Evolutionary conservation across 176 grass and related monocot genomes (phyloP).

Genomic region (Thalia dealbata): DNA sequence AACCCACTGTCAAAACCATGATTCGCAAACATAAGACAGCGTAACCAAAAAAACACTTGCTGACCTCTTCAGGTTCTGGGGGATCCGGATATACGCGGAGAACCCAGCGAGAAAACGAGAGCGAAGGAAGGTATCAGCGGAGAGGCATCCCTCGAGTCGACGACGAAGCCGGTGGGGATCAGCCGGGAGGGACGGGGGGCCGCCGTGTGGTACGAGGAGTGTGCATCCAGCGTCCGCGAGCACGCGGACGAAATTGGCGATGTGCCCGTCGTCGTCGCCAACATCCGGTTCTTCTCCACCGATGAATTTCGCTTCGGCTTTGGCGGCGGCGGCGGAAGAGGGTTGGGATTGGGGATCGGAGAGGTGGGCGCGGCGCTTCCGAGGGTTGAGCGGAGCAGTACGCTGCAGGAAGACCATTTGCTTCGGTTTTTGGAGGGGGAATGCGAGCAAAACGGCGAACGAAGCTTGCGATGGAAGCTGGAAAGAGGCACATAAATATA

Average conservation of each 20-base stretch:
- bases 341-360: not conserved
- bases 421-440: not conserved
- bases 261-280: not conserved
- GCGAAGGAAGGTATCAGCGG: conserved; percentile 18
- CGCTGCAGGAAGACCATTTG: conserved; percentile 85
- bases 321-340: not conserved
- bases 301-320: not conserved
- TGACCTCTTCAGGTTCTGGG: conserved; percentile 44
- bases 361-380: conserved; percentile 26
- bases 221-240: conserved; percentile 83
- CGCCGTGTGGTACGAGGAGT: conserved; percentile 40
- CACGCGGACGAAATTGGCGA: conserved; percentile 45
- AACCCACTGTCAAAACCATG: not conserved
- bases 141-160: conserved; percentile 3
- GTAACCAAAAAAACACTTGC: not conserved
- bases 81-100: conserved; percentile 34
- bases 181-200: conserved; percentile 27
- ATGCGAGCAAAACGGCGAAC: not conserved
- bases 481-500: not conserved
- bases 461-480: too few relatives aligned
- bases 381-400: conserved; percentile 31
- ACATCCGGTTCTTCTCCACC: not conserved
- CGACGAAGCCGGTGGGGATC: conserved; percentile 1
- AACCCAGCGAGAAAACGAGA: conserved; percentile 43
- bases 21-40: not conserved